A percentile compares a stretch with the other conserved stretches of the same genome.
phyloP scores from a whole-genome alignment of 2,329 filamentous ascomycete genomes.

The Cadophora sp. region DNA sequence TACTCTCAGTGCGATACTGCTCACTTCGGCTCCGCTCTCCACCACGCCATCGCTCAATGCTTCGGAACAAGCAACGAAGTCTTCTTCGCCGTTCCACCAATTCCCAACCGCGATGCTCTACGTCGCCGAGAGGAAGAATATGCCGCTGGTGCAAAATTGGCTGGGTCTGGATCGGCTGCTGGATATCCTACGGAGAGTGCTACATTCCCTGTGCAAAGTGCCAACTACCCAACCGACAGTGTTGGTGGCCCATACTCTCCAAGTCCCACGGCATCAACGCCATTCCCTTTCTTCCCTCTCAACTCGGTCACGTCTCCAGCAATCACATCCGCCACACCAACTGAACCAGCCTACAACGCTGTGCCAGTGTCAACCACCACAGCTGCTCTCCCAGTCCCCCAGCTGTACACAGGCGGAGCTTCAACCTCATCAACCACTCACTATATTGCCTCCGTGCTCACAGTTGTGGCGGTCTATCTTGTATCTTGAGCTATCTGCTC shows the following conservation, averaged over 20 bases:
- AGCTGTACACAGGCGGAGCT: conserved; percentile 24
- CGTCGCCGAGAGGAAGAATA: conserved; percentile 43
- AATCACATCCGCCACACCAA: conserved; percentile 26
- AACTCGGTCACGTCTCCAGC: conserved; percentile 19
- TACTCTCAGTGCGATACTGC: conserved; percentile 48
- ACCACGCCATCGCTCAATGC: conserved; percentile 45
- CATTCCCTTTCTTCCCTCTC: conserved; percentile 23
- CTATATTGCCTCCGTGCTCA: conserved; percentile 15
- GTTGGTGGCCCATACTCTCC: conserved; percentile 24
- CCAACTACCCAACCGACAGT: conserved; percentile 19
- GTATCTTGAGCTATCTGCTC: conserved; percentile 1
- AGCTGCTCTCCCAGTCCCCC: conserved; percentile 9
- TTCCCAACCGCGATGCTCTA: conserved; percentile 42
- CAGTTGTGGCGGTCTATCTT: conserved; percentile 14
- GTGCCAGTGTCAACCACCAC: conserved; percentile 23
- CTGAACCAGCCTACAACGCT: conserved; percentile 23
- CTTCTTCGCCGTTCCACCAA: conserved; percentile 34
- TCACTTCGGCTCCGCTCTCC: conserved; percentile 46
- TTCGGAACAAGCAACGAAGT: conserved; percentile 33
- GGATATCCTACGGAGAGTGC: conserved; percentile 31
- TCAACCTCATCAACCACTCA: not conserved
- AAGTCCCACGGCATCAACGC: conserved; percentile 23
- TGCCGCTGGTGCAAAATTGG: conserved; percentile 33
- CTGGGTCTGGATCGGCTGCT: conserved; percentile 34
- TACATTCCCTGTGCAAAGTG: conserved; percentile 24